A percentile compares a stretch with the other conserved stretches of the same genome.
phyloP scores from a whole-genome alignment of 805 yeast species.

The Candida berthetii region DNA sequence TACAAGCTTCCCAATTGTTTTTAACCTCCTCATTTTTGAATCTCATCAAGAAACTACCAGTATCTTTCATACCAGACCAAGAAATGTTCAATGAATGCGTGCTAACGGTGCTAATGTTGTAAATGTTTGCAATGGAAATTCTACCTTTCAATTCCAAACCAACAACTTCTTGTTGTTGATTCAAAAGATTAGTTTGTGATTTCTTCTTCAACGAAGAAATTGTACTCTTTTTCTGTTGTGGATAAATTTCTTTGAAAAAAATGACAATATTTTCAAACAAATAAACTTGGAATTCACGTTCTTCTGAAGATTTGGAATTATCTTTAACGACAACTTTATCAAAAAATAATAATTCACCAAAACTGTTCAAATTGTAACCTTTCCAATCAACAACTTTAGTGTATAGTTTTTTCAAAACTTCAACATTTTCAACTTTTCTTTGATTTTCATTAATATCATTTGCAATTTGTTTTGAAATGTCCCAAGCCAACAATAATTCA shows the following conservation, averaged over 20 bases:
- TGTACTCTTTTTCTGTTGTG: conserved; percentile 40
- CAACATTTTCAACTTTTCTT: conserved; percentile 82
- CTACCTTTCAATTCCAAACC: conserved; percentile 71
- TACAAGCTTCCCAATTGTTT: conserved; percentile 73
- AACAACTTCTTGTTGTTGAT: conserved; percentile 18
- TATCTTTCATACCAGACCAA: conserved; percentile 84
- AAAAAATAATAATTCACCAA: conserved; percentile 79
- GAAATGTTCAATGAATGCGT: conserved; percentile 60
- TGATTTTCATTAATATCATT: conserved; percentile 89
- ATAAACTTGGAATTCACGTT: conserved; percentile 85
- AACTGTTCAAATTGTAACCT: conserved; percentile 71
- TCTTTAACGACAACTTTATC: conserved; percentile 68
- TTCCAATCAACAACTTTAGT: conserved; percentile 88
- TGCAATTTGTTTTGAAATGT: conserved; percentile 79
- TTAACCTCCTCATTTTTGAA: conserved; percentile 81
- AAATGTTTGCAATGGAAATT: conserved; percentile 67
- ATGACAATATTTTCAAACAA: conserved; percentile 70
- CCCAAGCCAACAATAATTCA: conserved; percentile 67
- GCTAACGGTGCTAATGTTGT: conserved; percentile 34
- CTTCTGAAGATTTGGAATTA: conserved; percentile 44
- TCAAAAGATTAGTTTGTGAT: conserved; percentile 18
- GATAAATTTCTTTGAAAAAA: conserved; percentile 53
- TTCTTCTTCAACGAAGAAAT: conserved; percentile 35
- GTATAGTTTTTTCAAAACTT: conserved; percentile 57
- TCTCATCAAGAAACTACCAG: conserved; percentile 77